phyloP scores from a whole-genome alignment of 306 rosid genomes.

The Pterocarpus santalinus region DNA sequence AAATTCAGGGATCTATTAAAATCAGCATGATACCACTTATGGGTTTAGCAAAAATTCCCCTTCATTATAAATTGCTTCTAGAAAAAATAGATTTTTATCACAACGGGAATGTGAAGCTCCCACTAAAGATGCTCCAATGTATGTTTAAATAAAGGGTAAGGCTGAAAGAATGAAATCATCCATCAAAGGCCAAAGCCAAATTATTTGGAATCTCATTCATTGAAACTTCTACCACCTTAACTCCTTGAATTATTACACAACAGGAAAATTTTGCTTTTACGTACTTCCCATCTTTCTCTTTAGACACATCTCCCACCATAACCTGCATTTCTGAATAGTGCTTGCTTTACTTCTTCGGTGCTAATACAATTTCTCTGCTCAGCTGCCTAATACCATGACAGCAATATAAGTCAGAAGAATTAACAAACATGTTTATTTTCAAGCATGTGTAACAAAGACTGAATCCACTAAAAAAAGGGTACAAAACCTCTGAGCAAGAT shows the following conservation, averaged over 20 bases:
- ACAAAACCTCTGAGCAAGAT: constrained; percentile 90
- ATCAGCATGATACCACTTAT: constrained; percentile 41
- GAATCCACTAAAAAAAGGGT: background rate
- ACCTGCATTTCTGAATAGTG: constrained; percentile 96
- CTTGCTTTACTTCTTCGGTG: constrained; percentile 86
- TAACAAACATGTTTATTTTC: constrained; percentile 33
- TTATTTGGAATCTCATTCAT: constrained; percentile 62
- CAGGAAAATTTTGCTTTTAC: constrained; percentile 45
- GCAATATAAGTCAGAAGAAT: constrained; percentile 12
- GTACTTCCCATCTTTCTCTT: constrained; percentile 46
- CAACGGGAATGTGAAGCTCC: constrained; percentile 48
- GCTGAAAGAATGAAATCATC: constrained; percentile 51
- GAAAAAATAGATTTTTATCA: constrained; percentile 33
- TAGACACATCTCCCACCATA: constrained; percentile 93
- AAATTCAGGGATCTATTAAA: constrained; percentile 45
- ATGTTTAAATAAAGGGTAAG: constrained; percentile 48
- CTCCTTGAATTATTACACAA: constrained; percentile 47
- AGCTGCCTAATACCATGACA: constrained; percentile 57
- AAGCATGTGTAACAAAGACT: constrained; percentile 36
- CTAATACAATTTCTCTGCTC: constrained; percentile 64
- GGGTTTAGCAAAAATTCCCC: constrained; percentile 39
- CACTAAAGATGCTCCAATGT: constrained; percentile 43
- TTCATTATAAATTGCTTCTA: constrained; percentile 44
- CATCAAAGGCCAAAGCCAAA: constrained; percentile 49
- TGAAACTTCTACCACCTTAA: constrained; percentile 55